Conservation (phyloP, 2,329 filamentous ascomycete genomes). For the Ceratocystis alfenasii region DNA sequence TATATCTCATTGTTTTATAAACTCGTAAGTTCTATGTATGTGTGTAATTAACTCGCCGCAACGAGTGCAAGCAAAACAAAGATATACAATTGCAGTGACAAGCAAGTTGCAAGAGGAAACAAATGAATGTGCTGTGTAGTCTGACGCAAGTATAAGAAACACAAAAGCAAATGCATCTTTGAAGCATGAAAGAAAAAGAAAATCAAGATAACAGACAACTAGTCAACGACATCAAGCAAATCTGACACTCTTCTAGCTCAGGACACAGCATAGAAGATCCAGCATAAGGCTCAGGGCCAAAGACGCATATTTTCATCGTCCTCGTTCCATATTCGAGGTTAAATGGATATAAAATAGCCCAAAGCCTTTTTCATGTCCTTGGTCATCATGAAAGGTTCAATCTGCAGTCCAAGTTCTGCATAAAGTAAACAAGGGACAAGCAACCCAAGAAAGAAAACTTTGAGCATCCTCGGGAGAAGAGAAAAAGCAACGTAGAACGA, state of each 20-base stretch:
- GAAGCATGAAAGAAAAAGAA: background rate
- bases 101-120: background rate
- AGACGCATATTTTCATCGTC: background rate
- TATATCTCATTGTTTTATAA: background rate
- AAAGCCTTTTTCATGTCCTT: background rate
- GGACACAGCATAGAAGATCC: background rate
- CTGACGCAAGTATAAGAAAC: no score
- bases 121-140: background rate
- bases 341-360: background rate
- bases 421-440: background rate
- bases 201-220: background rate
- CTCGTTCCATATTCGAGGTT: background rate
- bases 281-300: background rate
- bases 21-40: slow-evolving; percentile 8
- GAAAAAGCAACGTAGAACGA: background rate
- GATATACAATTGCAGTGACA: no score
- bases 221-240: no score
- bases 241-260: no score
- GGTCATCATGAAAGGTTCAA: no score
- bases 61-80: background rate
- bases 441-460: background rate
- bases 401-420: background rate
- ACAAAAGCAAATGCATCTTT: no score
- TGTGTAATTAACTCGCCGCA: background rate
- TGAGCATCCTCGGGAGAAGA: slow-evolving; percentile 1